Evolutionary conservation across 1,139 yeast species (phyloP).

Genomic region (Starmera stellimalicola): DNA sequence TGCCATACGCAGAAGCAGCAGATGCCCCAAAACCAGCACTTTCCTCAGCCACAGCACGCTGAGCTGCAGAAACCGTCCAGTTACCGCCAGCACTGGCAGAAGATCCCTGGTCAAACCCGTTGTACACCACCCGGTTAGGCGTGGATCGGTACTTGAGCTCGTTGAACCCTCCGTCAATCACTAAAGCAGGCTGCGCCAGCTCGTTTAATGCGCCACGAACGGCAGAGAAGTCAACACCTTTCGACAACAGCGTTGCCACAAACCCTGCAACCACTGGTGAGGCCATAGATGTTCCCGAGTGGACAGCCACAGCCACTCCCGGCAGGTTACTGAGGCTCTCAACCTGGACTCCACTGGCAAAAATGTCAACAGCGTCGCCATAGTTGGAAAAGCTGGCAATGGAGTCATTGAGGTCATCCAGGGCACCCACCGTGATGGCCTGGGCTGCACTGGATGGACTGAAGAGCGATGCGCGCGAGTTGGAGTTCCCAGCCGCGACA

Average conservation of each 20-base stretch:
- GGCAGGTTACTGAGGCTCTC: conserved; percentile 21
- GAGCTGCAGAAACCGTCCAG: too few species aligned
- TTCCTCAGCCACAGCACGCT: too few species aligned
- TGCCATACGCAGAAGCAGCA: too few species aligned
- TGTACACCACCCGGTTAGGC: conserved; percentile 33
- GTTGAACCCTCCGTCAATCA: not conserved
- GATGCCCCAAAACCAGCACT: too few species aligned
- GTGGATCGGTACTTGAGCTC: conserved; percentile 27
- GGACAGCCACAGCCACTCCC: conserved; percentile 16
- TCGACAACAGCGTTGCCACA: conserved; percentile 53
- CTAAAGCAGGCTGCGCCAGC: conserved; percentile 23
- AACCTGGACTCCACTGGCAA: conserved; percentile 72
- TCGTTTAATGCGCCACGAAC: conserved; percentile 31
- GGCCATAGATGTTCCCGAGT: conserved; percentile 87
- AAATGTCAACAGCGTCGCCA: conserved; percentile 79
- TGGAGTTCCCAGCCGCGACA: conserved; percentile 84
- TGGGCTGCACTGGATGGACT: conserved; percentile 72
- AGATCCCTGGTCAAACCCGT: too few species aligned
- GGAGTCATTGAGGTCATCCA: conserved; percentile 59
- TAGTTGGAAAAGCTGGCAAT: conserved; percentile 75
- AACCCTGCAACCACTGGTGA: conserved; percentile 75
- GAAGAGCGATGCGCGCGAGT: conserved; percentile 61
- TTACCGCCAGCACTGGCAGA: too few species aligned
- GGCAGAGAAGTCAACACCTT: conserved; percentile 38
- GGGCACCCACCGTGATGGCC: conserved; percentile 81